phyloP scores from a whole-genome alignment of 78 protist genomes.

The Chrysochromulina parva region DNA sequence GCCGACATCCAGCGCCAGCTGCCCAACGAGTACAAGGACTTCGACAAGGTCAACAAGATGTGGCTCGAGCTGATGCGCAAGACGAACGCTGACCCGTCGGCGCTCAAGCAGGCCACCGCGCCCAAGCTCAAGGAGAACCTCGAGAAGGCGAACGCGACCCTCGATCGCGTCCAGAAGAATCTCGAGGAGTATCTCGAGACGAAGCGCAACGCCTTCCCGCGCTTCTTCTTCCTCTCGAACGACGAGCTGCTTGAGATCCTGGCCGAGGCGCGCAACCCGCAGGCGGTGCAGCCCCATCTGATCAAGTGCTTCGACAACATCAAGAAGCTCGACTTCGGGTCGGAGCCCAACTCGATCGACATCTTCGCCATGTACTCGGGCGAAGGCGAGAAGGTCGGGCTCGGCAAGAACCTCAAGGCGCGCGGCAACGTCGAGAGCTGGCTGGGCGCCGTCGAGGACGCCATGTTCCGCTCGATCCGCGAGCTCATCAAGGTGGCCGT shows the following conservation, averaged over 20 bases:
- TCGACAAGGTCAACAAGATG: slow-evolving; percentile 50
- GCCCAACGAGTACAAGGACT: slow-evolving; percentile 55
- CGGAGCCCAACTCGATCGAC: slow-evolving; percentile 5
- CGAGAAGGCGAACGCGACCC: slow-evolving; percentile 15
- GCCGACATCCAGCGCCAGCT: slow-evolving; percentile 74
- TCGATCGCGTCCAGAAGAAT: slow-evolving; percentile 67
- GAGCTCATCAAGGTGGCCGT: slow-evolving; percentile 31
- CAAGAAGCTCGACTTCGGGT: slow-evolving; percentile 50
- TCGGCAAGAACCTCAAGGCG: slow-evolving; percentile 56
- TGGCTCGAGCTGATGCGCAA: slow-evolving; percentile 27
- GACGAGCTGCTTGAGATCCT: slow-evolving; percentile 85
- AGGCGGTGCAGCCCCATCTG: slow-evolving; percentile 76
- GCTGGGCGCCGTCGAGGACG: slow-evolving; percentile 66
- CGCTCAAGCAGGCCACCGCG: background rate
- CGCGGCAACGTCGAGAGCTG: slow-evolving; percentile 69
- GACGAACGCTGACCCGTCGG: slow-evolving; percentile 26
- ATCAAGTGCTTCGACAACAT: slow-evolving; percentile 64
- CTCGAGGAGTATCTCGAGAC: slow-evolving; percentile 75
- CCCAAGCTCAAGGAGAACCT: slow-evolving; percentile 10
- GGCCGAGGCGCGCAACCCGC: slow-evolving; percentile 70
- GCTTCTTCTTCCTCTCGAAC: slow-evolving; percentile 82
- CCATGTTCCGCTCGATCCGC: slow-evolving; percentile 51
- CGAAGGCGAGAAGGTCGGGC: slow-evolving; percentile 71
- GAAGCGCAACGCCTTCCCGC: slow-evolving; percentile 72
- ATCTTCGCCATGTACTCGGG: slow-evolving; percentile 59